Percentiles rank a stretch among this genome's conserved stretches.
Evolutionary conservation across 2,329 filamentous ascomycete genomes (phyloP).

Genomic region (Neofusicoccum sp.): DNA sequence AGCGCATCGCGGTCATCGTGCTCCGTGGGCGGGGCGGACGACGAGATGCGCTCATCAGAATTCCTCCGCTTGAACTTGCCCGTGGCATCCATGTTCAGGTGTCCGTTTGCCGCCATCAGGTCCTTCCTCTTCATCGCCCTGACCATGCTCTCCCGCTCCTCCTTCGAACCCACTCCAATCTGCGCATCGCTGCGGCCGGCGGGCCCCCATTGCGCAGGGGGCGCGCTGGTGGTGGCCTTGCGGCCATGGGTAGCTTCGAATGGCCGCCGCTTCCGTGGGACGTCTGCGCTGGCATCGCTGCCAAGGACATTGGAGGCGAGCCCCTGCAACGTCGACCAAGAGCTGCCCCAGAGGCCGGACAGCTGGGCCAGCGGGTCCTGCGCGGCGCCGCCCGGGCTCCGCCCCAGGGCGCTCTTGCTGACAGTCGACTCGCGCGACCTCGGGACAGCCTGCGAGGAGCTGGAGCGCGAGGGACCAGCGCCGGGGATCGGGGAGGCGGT

Average conservation of each 20-base stretch:
- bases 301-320: conserved; percentile 50
- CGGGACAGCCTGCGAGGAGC: conserved; percentile 24
- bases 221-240: conserved; percentile 37
- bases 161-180: conserved; percentile 46
- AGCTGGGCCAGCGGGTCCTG: conserved; percentile 34
- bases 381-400: conserved; percentile 21
- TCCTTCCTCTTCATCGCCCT: conserved; percentile 51
- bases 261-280: conserved; percentile 33
- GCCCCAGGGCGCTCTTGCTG: neutral
- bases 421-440: conserved; percentile 1
- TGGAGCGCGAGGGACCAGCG: conserved; percentile 34
- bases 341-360: conserved; percentile 47
- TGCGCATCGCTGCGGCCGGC: conserved; percentile 34
- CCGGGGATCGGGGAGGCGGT: conserved; percentile 43
- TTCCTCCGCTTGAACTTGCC: conserved; percentile 62
- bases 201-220: conserved; percentile 50
- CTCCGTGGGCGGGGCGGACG: conserved; percentile 52
- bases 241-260: conserved; percentile 27
- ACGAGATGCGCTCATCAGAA: conserved; percentile 59
- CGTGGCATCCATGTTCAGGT: conserved; percentile 42
- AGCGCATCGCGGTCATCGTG: conserved; percentile 71
- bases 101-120: conserved; percentile 43
- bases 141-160: conserved; percentile 47
- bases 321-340: conserved; percentile 49
- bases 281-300: conserved; percentile 21